These are phyloP conservation scores for Xerocomellus dryophilus DNA, from an alignment of 768 basidiomycete species.

Conservation along the genomic window DNA sequence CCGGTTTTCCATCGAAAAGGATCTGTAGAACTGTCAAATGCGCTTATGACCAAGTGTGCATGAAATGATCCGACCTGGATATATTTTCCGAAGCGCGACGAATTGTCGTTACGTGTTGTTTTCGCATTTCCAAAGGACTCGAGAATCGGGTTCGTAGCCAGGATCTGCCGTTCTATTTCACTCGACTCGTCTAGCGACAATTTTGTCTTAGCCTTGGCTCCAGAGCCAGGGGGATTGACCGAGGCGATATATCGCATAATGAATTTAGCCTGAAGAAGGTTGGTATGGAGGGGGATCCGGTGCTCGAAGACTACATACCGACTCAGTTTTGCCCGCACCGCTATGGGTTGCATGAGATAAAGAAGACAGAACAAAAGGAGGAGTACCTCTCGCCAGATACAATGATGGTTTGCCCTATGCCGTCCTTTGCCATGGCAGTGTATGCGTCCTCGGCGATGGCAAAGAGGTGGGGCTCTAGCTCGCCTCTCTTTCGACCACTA, in stretches of 20 bases:
- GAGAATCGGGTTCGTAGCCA: conserved; percentile 98
- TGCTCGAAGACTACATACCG: conserved; percentile 47
- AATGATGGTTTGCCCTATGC: conserved; percentile 96
- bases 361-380: not conserved
- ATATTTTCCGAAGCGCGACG: conserved; percentile 98
- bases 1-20: conserved; percentile 91
- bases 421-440: conserved; percentile 92
- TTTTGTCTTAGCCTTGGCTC: conserved; percentile 63
- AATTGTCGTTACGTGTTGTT: conserved; percentile 98
- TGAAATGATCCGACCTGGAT: conserved; percentile 64
- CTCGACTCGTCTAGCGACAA: conserved; percentile 79
- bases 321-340: conserved; percentile 99
- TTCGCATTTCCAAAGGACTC: conserved; percentile 99
- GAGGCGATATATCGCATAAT: conserved; percentile 99
- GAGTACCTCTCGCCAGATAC: conserved; percentile 92
- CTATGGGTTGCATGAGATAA: conserved; percentile 40
- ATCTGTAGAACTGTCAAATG: conserved; percentile 52
- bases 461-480: conserved; percentile 96
- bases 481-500: conserved; percentile 85
- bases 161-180: conserved; percentile 94
- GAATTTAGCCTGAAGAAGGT: conserved; percentile 74
- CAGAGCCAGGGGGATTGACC: conserved; percentile 78
- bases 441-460: conserved; percentile 99
- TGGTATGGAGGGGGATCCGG: not conserved
- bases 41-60: not conserved